Evolutionary conservation across 2,329 filamentous ascomycete species (phyloP).

Genomic region (Dothistroma pini): DNA sequence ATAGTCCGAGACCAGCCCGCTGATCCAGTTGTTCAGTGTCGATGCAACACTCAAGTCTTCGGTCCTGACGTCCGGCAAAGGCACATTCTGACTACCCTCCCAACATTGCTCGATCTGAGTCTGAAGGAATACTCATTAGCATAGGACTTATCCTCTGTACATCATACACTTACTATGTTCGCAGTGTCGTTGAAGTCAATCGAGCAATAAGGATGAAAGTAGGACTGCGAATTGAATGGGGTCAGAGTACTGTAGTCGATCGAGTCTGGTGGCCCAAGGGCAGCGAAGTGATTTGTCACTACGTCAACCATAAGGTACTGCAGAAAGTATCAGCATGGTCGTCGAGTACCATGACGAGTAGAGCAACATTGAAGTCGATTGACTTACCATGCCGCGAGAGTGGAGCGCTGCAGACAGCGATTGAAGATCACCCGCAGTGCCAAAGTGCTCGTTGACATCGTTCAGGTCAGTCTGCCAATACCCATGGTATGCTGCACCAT

Average conservation of each 20-base stretch:
- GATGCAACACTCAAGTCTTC: conserved; percentile 47
- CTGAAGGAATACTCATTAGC: conserved; percentile 16
- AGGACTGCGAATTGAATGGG: conserved; percentile 40
- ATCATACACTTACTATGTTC: conserved; percentile 20
- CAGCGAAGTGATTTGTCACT: conserved; percentile 39
- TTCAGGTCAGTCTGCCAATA: conserved; percentile 54
- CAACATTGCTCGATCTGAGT: conserved; percentile 48
- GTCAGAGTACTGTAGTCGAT: conserved; percentile 36
- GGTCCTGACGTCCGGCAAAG: conserved; percentile 61
- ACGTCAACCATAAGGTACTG: conserved; percentile 40
- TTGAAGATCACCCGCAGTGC: conserved; percentile 37
- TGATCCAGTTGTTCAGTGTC: conserved; percentile 58
- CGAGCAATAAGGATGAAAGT: conserved; percentile 53
- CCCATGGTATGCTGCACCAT: conserved; percentile 51
- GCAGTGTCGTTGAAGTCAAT: conserved; percentile 51
- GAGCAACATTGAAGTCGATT: background rate
- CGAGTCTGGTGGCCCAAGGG: conserved; percentile 26
- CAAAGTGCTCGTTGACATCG: conserved; percentile 37
- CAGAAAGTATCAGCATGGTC: conserved; percentile 10
- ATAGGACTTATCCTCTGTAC: background rate
- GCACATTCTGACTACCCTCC: conserved; percentile 52
- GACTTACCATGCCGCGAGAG: conserved; percentile 35
- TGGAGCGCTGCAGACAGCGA: conserved; percentile 36
- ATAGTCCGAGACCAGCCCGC: conserved; percentile 56
- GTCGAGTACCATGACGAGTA: background rate